Conservation (phyloP, 2,329 filamentous ascomycete genomes). For the Fusarium sp. region DNA sequence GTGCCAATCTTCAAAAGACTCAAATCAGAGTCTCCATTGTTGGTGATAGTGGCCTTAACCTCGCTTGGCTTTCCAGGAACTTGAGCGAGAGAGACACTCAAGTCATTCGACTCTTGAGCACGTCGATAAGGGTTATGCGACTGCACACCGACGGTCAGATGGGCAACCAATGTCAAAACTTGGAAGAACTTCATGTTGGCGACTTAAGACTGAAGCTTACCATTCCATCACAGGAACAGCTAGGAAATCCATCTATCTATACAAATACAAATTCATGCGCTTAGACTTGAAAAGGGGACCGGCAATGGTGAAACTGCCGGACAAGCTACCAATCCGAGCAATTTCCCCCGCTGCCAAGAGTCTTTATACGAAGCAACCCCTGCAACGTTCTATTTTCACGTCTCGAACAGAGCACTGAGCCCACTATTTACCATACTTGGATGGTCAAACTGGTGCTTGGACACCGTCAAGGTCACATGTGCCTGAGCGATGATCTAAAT, state of each 20-base stretch:
- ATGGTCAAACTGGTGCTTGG: not conserved
- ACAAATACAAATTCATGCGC: not conserved
- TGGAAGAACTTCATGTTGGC: not conserved
- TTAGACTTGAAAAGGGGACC: not conserved
- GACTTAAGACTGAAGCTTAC: rapidly evolving
- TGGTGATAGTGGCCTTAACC: slow-evolving; percentile 21
- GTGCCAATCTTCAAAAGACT: slow-evolving; percentile 27
- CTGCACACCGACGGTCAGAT: not conserved
- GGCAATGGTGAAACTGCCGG: not conserved
- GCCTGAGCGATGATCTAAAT: not conserved
- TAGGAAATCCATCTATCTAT: not conserved
- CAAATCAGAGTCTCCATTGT: slow-evolving; percentile 7
- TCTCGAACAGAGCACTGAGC: not conserved
- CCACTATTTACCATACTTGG: not conserved
- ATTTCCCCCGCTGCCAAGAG: not conserved
- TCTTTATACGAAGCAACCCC: not conserved
- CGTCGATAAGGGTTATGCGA: not conserved
- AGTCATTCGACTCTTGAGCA: not conserved
- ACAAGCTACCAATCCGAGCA: not conserved
- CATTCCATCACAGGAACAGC: not conserved
- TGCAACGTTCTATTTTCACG: not conserved
- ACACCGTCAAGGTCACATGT: not conserved
- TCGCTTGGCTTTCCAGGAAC: slow-evolving; percentile 1
- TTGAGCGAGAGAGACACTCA: not conserved
- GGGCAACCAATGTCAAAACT: not conserved